Base-by-base conservation (phyloP, 106 monocot species). In the Dendrobium huoshanense region DNA sequence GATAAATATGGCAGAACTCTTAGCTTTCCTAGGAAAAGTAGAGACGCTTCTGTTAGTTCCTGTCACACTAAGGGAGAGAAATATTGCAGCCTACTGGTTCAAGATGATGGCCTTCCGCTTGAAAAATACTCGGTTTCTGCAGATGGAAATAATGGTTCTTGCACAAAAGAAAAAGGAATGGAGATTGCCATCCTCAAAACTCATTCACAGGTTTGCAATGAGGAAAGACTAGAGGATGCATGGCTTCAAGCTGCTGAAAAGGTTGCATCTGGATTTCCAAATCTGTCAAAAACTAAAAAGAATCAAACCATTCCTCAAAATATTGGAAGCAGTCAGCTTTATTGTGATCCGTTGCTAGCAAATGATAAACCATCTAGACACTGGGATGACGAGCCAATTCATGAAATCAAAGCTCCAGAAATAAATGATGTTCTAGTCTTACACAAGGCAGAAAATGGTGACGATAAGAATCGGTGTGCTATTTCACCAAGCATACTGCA, bases 401-500 rank as follows among this genome's bases (percentile, higher is more conserved):
- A 77, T 73, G 86, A 81, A 70, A 79, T 84, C 2, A 84, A 80
- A 80, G 75, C 77, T 68, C 80, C 88, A 73, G 84, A 87, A 59
- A 79, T 79, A 24, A 33, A 55, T 58, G 73, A 80, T 83, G 13
- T 31, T 79, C 83, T 80, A 48, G 73, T 75, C 17, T 8, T 20
- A 51, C 48, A 67, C n/a, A 84, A 78, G 49, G 56, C 78, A 27
- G 77, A 83, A 18, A 67, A 13, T 33, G 78, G 77, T 43, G 56
- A 56, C 3, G 59, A 55, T 3, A 73, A 44, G 7, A 77, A 88
- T 79, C 83, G 51, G 42, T 76, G 64, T 88, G 80, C 68, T 48
- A 85, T 93, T 73, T 88, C 90, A 49, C 92, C 92, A 33, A 93
- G 92, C 85, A 81, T 93, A 56, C 82, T 93, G 77, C 92, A 90